Percentiles rank a stretch among this genome's conserved stretches.
These are phyloP conservation scores for Ogataea chonburiensis DNA, from an alignment of 805 yeast genomes.

Conservation along the genomic window DNA sequence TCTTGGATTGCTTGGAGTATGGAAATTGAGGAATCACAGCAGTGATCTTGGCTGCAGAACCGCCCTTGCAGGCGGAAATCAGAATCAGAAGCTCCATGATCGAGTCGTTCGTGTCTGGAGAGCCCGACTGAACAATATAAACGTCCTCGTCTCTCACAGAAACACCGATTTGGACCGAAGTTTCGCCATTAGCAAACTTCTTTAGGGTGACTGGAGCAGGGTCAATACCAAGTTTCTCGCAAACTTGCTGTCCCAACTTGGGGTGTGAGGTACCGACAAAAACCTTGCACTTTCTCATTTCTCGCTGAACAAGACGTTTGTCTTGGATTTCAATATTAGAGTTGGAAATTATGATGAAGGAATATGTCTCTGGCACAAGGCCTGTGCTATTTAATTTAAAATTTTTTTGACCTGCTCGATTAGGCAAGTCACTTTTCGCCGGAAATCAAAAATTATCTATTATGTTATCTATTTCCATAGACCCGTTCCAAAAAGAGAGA, in stretches of 20 bases:
- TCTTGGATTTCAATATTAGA: not conserved
- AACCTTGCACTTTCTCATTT: conserved; percentile 94
- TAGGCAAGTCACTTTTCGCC: conserved; percentile 9
- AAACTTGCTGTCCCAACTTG: conserved; percentile 84
- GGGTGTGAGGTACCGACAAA: conserved; percentile 98
- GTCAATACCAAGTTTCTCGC: conserved; percentile 86
- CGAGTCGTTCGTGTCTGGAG: conserved; percentile 85
- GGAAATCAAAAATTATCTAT: conserved; percentile 8
- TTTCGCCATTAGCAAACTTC: conserved; percentile 96
- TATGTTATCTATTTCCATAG: not conserved
- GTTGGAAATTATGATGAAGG: conserved; percentile 7
- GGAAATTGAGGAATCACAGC: conserved; percentile 98
- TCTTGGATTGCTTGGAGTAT: conserved; percentile 93
- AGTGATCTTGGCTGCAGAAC: conserved; percentile 95
- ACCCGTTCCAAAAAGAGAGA: not conserved
- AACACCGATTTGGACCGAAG: conserved; percentile 91
- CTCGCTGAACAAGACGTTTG: conserved; percentile 7
- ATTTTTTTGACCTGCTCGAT: conserved; percentile 8
- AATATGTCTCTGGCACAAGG: conserved; percentile 6
- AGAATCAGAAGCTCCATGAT: conserved; percentile 94
- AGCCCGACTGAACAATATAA: conserved; percentile 87
- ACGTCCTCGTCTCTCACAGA: conserved; percentile 97
- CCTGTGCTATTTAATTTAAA: conserved; percentile 4
- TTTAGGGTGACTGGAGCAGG: conserved; percentile 91
- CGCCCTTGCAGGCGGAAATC: conserved; percentile 95